Conservation (phyloP, 2,329 filamentous ascomycete species). For the Esteya vermicola region DNA sequence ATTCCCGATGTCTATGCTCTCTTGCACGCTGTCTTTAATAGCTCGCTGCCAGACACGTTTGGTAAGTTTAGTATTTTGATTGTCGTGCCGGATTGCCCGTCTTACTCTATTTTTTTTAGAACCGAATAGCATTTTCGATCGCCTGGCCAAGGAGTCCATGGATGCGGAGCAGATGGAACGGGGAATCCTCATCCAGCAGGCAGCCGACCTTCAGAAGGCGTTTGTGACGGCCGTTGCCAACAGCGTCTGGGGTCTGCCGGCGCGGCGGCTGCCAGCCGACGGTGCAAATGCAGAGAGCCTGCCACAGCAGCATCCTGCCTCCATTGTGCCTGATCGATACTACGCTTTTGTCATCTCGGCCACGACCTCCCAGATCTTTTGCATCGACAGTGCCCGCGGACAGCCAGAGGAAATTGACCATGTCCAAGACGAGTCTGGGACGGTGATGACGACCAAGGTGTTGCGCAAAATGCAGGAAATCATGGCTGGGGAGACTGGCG, state of each 20-base stretch:
- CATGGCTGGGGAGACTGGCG: not conserved
- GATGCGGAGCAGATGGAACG: not conserved
- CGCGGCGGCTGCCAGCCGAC: too few species aligned
- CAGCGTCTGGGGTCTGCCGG: not conserved
- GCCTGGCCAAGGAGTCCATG: not conserved
- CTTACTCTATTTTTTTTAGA: not conserved
- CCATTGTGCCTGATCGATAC: not conserved
- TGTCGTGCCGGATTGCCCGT: too few species aligned
- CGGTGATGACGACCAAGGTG: not conserved
- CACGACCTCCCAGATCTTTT: not conserved
- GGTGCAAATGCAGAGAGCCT: too few species aligned
- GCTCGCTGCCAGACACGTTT: not conserved
- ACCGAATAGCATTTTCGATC: not conserved
- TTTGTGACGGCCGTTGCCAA: not conserved
- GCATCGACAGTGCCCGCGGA: not conserved
- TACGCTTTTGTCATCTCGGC: constrained; percentile 1
- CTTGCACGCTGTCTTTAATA: constrained; percentile 6
- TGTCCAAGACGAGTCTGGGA: not conserved
- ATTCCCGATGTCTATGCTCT: constrained; percentile 8
- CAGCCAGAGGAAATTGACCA: not conserved
- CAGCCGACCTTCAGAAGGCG: constrained; percentile 1
- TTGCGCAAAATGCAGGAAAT: not conserved
- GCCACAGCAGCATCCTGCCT: not conserved
- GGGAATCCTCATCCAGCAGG: not conserved
- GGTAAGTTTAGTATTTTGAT: constrained; percentile 2